Percentiles rank a stretch among this genome's conserved stretches.
phyloP scores from a whole-genome alignment of 805 yeast species.

The Danielia oregonensis region DNA sequence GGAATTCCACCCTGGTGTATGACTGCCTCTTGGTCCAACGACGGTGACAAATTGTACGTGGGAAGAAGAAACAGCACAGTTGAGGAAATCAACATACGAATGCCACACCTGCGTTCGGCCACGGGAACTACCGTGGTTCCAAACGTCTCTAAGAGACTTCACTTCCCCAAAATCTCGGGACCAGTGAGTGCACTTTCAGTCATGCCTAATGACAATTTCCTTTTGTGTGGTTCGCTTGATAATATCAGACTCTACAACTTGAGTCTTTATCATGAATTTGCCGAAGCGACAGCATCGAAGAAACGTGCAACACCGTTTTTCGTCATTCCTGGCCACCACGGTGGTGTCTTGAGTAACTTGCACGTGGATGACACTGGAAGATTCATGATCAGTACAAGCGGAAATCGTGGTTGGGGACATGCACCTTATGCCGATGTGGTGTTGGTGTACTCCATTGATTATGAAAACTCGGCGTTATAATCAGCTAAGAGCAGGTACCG shows the following conservation, averaged over 20 bases:
- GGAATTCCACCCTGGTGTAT: slow-evolving; percentile 93
- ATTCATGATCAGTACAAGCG: slow-evolving; percentile 87
- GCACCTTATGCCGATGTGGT: slow-evolving; percentile 77
- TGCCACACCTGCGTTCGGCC: slow-evolving; percentile 39
- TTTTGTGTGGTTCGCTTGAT: slow-evolving; percentile 86
- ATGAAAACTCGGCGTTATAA: too few species aligned
- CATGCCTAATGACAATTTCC: slow-evolving; percentile 74
- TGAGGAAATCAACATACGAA: slow-evolving; percentile 66
- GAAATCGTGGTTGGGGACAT: slow-evolving; percentile 91
- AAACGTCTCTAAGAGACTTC: slow-evolving; percentile 54
- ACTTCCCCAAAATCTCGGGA: slow-evolving; percentile 84
- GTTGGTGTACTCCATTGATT: slow-evolving; percentile 73
- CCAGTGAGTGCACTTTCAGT: slow-evolving; percentile 80
- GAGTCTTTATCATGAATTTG: slow-evolving; percentile 35
- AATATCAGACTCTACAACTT: slow-evolving; percentile 86
- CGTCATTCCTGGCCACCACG: slow-evolving; percentile 95
- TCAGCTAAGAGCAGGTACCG: too few species aligned
- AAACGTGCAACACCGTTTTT: slow-evolving; percentile 66
- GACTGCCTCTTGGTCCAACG: slow-evolving; percentile 81
- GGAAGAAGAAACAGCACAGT: slow-evolving; percentile 90
- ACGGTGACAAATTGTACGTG: slow-evolving; percentile 73
- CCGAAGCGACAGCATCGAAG: slow-evolving; percentile 26
- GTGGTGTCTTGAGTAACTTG: slow-evolving; percentile 77
- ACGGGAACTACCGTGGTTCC: slow-evolving; percentile 28
- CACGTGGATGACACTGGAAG: slow-evolving; percentile 83